Evolutionary conservation across 352 stramenopile species (phyloP).

Genomic region (Phytophthora vignae): DNA sequence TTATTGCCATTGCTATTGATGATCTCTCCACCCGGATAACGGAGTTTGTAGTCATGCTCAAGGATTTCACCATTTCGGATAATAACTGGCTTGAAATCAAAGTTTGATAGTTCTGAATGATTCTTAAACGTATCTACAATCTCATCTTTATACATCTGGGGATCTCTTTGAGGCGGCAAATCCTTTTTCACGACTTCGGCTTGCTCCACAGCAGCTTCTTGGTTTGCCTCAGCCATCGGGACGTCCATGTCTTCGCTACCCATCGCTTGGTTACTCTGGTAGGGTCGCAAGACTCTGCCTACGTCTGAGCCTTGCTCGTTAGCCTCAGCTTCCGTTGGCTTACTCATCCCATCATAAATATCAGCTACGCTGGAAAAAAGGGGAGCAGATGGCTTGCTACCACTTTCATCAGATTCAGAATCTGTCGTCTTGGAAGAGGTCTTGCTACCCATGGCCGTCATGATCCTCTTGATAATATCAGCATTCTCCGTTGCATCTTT

Average conservation of each 20-base stretch:
- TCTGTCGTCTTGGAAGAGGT: no score
- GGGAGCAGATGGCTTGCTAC: not conserved
- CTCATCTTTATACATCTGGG: no score
- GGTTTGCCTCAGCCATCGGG: not conserved
- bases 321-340: not conserved
- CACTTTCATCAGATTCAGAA: not conserved
- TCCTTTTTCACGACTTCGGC: not conserved
- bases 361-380: not conserved
- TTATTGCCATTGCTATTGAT: no score
- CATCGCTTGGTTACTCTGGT: not conserved
- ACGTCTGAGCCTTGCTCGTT: no score
- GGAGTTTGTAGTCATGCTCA: no score
- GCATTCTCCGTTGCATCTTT: not conserved
- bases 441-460: not conserved
- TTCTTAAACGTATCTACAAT: not conserved
- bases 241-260: not conserved
- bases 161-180: no score
- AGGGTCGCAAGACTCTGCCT: no score
- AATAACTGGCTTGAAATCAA: not conserved
- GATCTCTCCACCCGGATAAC: no score
- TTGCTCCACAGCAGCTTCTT: not conserved
- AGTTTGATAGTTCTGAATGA: not conserved
- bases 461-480: not conserved
- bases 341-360: not conserved
- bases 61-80: not conserved